Percentiles rank a stretch among this genome's conserved stretches.
phyloP scores from a whole-genome alignment of 345 rosid genomes.

The Combretum micranthum region DNA sequence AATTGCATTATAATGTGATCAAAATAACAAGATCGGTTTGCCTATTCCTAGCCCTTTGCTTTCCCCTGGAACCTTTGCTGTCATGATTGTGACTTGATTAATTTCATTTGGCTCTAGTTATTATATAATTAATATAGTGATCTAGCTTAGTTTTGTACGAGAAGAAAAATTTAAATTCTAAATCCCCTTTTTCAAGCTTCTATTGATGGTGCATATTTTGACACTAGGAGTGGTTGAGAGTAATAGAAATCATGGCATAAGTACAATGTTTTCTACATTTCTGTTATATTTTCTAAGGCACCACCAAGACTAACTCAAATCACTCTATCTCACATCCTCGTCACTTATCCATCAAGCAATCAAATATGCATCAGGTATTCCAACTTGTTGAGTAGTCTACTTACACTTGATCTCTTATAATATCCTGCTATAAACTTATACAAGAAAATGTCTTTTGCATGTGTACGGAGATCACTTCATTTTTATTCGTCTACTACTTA shows the following conservation, averaged over 20 bases:
- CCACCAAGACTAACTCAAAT: not conserved
- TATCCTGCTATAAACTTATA: conserved; percentile 78
- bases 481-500: conserved; percentile 78
- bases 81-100: no score
- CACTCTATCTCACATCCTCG: conserved; percentile 37
- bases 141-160: no score
- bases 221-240: conserved; percentile 84
- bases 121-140: no score
- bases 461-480: conserved; percentile 57
- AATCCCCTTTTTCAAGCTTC: conserved; percentile 9
- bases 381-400: conserved; percentile 71
- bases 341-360: conserved; percentile 69
- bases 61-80: no score
- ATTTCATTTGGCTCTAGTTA: no score
- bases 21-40: no score
- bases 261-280: conserved; percentile 23
- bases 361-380: conserved; percentile 61
- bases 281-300: not conserved
- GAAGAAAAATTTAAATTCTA: no score
- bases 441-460: conserved; percentile 81
- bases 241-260: conserved; percentile 81
- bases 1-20: no score
- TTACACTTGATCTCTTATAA: conserved; percentile 93
- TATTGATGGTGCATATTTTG: conserved; percentile 34
- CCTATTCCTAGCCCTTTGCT: no score